These are phyloP conservation scores for Rubroboletus pulcherrimus DNA, from an alignment of 768 basidiomycete species.

Conservation along the genomic window DNA sequence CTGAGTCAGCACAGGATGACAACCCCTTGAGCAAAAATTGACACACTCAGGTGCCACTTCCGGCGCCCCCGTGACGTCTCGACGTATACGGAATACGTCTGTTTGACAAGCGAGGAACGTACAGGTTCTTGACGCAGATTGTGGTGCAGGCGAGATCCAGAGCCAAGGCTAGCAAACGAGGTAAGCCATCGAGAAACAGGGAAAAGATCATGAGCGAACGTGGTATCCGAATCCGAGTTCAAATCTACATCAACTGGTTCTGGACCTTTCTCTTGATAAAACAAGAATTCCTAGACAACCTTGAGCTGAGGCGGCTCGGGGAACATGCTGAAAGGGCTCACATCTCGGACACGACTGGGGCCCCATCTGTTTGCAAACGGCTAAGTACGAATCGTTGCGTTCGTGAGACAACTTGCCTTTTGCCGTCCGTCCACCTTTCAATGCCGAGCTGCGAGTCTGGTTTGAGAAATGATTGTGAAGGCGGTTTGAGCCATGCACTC, in stretches of 20 bases:
- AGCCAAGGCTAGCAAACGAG: conserved; percentile 25
- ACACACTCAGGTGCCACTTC: conserved; percentile 80
- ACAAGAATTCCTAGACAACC: conserved; percentile 61
- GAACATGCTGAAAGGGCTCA: conserved; percentile 33
- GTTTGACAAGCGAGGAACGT: conserved; percentile 62
- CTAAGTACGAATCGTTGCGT: not conserved
- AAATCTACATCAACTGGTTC: conserved; percentile 47
- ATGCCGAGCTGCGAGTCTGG: conserved; percentile 54
- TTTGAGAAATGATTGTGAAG: conserved; percentile 4
- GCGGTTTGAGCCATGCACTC: conserved; percentile 23
- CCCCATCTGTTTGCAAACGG: conserved; percentile 52
- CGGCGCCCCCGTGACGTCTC: conserved; percentile 60
- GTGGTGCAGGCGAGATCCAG: conserved; percentile 28
- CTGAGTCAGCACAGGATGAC: not conserved
- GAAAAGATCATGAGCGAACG: conserved; percentile 34
- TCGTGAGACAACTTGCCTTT: conserved; percentile 29
- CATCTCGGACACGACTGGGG: conserved; percentile 72
- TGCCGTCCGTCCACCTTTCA: conserved; percentile 80
- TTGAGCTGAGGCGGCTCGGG: not conserved
- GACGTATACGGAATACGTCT: conserved; percentile 77
- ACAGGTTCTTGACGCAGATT: conserved; percentile 25
- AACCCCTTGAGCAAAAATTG: conserved; percentile 1
- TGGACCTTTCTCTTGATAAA: conserved; percentile 64
- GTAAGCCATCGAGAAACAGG: not conserved
- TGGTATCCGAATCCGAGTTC: conserved; percentile 48